Percentiles rank a stretch among this genome's conserved stretches.
phyloP scores from a whole-genome alignment of 345 rosid genomes.

The Aegle marmelos region DNA sequence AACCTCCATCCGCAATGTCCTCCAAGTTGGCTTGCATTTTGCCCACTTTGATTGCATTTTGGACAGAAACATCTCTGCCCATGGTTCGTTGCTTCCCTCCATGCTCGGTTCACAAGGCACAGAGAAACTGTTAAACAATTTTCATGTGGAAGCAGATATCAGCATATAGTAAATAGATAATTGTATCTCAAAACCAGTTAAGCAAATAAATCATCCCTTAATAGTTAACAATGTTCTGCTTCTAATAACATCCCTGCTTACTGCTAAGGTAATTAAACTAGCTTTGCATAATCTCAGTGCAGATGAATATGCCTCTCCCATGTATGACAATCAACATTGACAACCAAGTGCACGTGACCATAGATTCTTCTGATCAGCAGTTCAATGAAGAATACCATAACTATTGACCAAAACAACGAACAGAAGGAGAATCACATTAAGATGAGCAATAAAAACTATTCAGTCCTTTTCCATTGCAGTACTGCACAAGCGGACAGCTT shows the following conservation, averaged over 20 bases:
- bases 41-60: conserved; percentile 54
- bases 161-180: background rate
- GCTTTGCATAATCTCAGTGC: background rate
- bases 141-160: background rate
- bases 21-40: conserved; percentile 66
- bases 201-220: background rate
- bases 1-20: conserved; percentile 62
- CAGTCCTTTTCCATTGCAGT: no score
- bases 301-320: background rate
- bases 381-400: no score
- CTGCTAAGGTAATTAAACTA: background rate
- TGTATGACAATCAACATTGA: background rate
- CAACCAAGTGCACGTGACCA: background rate
- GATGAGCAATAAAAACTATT: no score
- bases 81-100: conserved; percentile 67
- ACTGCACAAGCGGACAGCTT: no score
- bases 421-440: no score
- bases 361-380: no score
- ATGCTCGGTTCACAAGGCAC: conserved; percentile 89
- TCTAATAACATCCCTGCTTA: background rate
- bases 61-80: conserved; percentile 65
- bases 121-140: conserved; percentile 52
- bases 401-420: no score
- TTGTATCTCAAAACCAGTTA: background rate
- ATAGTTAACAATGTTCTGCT: background rate